Evolutionary conservation across 2,329 filamentous ascomycete genomes (phyloP), one percentile per base, ranked within the genome.

Genomic region (Rugonectria rugulosa): DNA sequence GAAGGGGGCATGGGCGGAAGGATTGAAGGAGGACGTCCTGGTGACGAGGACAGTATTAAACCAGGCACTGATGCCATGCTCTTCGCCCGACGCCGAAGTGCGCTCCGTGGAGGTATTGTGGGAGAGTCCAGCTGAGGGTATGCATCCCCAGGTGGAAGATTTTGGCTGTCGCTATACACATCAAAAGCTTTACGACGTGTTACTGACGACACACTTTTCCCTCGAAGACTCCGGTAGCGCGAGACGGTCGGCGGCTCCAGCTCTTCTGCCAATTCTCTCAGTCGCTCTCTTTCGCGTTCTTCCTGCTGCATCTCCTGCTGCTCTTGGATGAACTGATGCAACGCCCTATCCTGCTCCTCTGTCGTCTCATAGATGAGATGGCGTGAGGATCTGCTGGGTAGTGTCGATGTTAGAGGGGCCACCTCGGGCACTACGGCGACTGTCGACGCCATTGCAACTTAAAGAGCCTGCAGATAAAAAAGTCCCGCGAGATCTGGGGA

Each of bases 171-270:
- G 43, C 55, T 32, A 20, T 59, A 73, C 29, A 73, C 64, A 26
- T 73, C 67, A 49, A 75, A 72, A 3, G 63, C 58, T 43, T 50
- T 61, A 15, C 52, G 60, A 14, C 50, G 57, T 8, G 60, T 64
- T 7, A 51, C 32, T 34, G 71, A 68, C 19, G 72, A 73, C 9
- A 73, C 61, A 60, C 72, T 75, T 44, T 73, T 75, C 24, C 72
- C 73, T 5, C 72, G 67, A 19, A 74, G 65, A 26, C 48, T 65
- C 50, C 68, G 72, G 49, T 70, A 73, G 36, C 70, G 69, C 5
- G 74, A 75, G 9, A 62, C 53, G 14, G 62, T 43, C 8, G 61
- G 65, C 17, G 65, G 64, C 52, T 52, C 61, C 49, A 46, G 51
- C 43, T 41, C 56, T 57, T 52, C 61, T 55, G 45, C 51, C 38